A percentile compares a stretch with the other conserved stretches of the same genome.
These are phyloP conservation scores for Rosellinia necatrix DNA, from an alignment of 2,329 filamentous ascomycete species.

Conservation along the genomic window DNA sequence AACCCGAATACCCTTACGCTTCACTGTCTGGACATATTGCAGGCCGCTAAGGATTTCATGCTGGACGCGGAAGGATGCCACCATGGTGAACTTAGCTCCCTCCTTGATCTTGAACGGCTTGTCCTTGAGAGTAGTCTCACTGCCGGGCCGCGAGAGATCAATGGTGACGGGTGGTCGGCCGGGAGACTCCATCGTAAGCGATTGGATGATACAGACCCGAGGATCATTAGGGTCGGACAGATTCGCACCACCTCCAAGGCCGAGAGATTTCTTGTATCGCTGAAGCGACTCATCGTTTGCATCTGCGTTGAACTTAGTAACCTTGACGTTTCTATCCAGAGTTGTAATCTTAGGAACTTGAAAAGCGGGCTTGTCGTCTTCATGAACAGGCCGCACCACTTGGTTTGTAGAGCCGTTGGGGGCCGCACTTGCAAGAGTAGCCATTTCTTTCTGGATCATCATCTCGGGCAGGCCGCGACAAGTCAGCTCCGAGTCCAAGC, in stretches of 20 bases:
- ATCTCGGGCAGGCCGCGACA: conserved; percentile 32
- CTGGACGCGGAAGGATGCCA: conserved; percentile 91
- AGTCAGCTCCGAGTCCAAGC: conserved; percentile 34
- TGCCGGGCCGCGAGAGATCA: conserved; percentile 76
- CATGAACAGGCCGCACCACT: not conserved
- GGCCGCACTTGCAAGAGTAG: not conserved
- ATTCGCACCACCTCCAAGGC: conserved; percentile 74
- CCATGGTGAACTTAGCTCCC: conserved; percentile 91
- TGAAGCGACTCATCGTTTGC: conserved; percentile 89
- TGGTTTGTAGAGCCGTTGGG: not conserved
- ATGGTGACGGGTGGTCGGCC: conserved; percentile 86
- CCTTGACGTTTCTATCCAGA: conserved; percentile 15
- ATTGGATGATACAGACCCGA: conserved; percentile 90
- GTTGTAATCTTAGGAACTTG: conserved; percentile 6
- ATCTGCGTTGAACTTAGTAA: conserved; percentile 47
- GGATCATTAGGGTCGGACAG: conserved; percentile 80
- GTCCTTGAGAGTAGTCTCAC: conserved; percentile 78
- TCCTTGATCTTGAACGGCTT: conserved; percentile 99
- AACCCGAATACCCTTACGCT: conserved; percentile 82
- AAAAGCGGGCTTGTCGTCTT: conserved; percentile 10
- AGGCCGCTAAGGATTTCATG: conserved; percentile 93
- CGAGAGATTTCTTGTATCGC: conserved; percentile 96
- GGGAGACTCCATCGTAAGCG: conserved; percentile 83
- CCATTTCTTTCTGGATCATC: conserved; percentile 18
- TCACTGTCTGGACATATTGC: conserved; percentile 94